Conservation (phyloP, 2,329 filamentous ascomycete genomes). For the Geosmithia flava region DNA sequence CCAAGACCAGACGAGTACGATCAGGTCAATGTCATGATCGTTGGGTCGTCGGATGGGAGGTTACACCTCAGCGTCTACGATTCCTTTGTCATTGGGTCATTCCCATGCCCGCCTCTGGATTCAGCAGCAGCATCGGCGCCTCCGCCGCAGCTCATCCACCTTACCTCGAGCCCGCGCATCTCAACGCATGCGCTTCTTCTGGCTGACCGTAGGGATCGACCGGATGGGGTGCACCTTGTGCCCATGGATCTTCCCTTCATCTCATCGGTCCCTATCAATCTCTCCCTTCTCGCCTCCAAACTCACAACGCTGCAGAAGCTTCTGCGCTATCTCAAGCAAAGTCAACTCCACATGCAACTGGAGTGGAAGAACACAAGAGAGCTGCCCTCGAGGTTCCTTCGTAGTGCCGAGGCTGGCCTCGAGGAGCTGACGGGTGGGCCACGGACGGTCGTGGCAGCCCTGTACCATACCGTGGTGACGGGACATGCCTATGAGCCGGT, state of each 20-base stretch:
- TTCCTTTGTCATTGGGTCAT: constrained; percentile 65
- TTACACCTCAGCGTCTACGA: constrained; percentile 77
- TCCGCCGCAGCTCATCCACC: constrained; percentile 32
- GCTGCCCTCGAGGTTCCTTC: constrained; percentile 65
- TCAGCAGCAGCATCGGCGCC: constrained; percentile 3
- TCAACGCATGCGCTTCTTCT: constrained; percentile 68
- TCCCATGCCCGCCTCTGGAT: constrained; percentile 31
- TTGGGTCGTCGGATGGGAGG: constrained; percentile 57
- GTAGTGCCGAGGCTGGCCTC: constrained; percentile 65
- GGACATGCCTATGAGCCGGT: constrained; percentile 66
- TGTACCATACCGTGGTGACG: constrained; percentile 77
- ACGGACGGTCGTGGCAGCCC: constrained; percentile 54
- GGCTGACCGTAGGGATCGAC: constrained; percentile 17
- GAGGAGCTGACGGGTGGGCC: constrained; percentile 44
- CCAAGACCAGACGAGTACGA: constrained; percentile 54
- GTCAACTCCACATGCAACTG: constrained; percentile 62
- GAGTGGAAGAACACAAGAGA: constrained; percentile 80
- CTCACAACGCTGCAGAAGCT: constrained; percentile 80
- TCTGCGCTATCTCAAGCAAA: constrained; percentile 72
- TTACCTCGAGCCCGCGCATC: constrained; percentile 60
- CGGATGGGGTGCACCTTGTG: constrained; percentile 39
- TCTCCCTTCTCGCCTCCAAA: constrained; percentile 76
- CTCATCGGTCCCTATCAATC: constrained; percentile 62
- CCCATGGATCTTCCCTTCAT: constrained; percentile 79
- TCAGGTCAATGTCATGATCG: constrained; percentile 66